Percentiles rank a stretch among this genome's conserved stretches.
These are phyloP conservation scores for Plasmodium malariae DNA, from an alignment of 169 alveolate genomes.

Conservation along the genomic window DNA sequence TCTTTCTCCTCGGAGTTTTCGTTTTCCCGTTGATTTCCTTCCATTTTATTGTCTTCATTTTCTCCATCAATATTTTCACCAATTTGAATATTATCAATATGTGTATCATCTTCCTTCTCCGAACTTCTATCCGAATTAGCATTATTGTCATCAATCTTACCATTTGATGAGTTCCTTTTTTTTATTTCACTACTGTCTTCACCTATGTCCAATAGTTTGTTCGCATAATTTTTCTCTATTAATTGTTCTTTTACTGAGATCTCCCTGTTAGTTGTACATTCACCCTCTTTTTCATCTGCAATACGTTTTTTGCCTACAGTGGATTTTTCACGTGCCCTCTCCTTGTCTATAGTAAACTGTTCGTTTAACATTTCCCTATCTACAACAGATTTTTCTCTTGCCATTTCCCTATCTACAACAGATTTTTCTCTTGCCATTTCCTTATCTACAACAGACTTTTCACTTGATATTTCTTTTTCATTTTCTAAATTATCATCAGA, in stretches of 20 bases:
- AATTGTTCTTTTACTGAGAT: too few relatives aligned
- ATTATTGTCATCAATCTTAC: too few relatives aligned
- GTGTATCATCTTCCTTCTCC: too few relatives aligned
- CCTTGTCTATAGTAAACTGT: not conserved
- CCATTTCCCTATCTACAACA: not conserved
- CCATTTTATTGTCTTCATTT: not conserved
- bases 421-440: not conserved
- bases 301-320: not conserved
- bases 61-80: not conserved
- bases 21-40: not conserved
- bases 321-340: not conserved
- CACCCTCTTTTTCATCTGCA: not conserved
- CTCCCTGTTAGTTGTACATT: too few relatives aligned
- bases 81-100: too few relatives aligned
- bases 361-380: not conserved
- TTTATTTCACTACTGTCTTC: too few relatives aligned
- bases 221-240: too few relatives aligned
- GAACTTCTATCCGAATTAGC: too few relatives aligned
- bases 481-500: conserved; percentile 3
- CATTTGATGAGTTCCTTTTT: too few relatives aligned
- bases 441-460: too few relatives aligned
- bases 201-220: too few relatives aligned
- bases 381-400: too few relatives aligned
- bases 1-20: not conserved
- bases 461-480: not conserved